Evolutionary conservation across 768 basidiomycete species (phyloP), one percentile per base, ranked within the genome.

Genomic region (Mycena epipterygia): DNA sequence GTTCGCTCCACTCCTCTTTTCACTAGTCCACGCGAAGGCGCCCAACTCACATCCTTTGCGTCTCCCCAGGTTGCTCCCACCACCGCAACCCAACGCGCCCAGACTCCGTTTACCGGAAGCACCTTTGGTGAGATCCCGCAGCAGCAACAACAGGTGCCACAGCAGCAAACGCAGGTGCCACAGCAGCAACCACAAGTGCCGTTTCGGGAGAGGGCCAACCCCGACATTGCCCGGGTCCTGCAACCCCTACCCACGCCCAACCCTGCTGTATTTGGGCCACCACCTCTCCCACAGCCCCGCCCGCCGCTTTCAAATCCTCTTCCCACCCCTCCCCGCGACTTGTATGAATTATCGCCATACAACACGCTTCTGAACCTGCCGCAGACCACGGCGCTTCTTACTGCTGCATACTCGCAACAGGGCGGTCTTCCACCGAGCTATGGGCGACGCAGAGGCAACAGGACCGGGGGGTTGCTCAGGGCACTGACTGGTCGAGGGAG

Each of bases 281-380:
- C 80, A 23, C 76, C 77, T 21, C 51, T 53, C 14, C 71, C 74
- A 27, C 60, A 61, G 35, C 77, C 75, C 11, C 70, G 30, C 1
- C 67, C 71, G 9, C 75, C 78, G 16, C 72, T 81, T 19, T 60
- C 68, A 1, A 92, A 94, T 75, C 92, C 91, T 6, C 87, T 94
- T 12, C 93, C 93, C 0, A 67, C 76, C 3, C 91, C 89, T 0
- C 93, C 93, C 0, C 79, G 80, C 33, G 89, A 93, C 75, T 63
- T 93, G 11, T 91, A 90, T 77, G 84, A 87, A 16, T 79, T 80
- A 30, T 83, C 89, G 0, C 90, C 90, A 0, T 92, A 92, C 76
- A 85, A 86, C 59, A 79, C 81, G 0, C 77, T 93, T 0, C 81
- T 91, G 8, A 84, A 85, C 61, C 85, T 91, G 21, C 89, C 88